Percentiles rank a stretch among this genome's conserved stretches.
These are phyloP conservation scores for Colletotrichum tamarilloi DNA, from an alignment of 2,329 filamentous ascomycete genomes.

Conservation along the genomic window DNA sequence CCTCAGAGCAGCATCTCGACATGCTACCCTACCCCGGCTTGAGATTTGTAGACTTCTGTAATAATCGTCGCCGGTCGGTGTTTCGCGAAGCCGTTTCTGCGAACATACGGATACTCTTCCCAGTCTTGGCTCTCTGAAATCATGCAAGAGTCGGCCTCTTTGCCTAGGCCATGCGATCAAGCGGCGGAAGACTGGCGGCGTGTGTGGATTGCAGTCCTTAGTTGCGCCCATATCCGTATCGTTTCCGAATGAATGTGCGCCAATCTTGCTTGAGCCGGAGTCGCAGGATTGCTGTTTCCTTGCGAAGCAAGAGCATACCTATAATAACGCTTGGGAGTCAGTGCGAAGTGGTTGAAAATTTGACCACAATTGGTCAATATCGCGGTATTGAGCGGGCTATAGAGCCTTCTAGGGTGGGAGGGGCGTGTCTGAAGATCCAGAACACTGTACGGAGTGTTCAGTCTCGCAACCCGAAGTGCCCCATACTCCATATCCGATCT, in stretches of 20 bases:
- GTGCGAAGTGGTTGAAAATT: neutral
- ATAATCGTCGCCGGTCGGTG: too few relatives aligned
- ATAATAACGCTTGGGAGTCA: neutral
- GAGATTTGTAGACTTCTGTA: neutral
- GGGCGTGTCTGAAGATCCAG: slow-evolving; percentile 12
- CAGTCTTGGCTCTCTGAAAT: neutral
- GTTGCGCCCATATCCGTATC: neutral
- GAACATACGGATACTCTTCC: neutral
- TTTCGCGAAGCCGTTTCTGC: too few relatives aligned
- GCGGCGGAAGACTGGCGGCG: neutral
- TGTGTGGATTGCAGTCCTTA: neutral
- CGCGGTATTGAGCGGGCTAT: neutral
- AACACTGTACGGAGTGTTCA: neutral
- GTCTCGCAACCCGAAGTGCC: neutral
- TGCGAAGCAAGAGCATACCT: neutral
- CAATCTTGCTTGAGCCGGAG: neutral
- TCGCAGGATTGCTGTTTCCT: neutral
- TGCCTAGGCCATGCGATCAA: neutral
- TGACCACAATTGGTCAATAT: slow-evolving; percentile 2
- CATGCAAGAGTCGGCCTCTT: neutral
- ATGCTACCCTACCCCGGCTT: neutral
- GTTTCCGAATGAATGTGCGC: neutral
- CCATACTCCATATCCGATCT: neutral
- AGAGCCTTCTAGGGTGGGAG: slow-evolving; percentile 4
- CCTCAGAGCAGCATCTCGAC: neutral